Base-by-base conservation (phyloP, 768 basidiomycete genomes). In the Boletus insuetus region DNA sequence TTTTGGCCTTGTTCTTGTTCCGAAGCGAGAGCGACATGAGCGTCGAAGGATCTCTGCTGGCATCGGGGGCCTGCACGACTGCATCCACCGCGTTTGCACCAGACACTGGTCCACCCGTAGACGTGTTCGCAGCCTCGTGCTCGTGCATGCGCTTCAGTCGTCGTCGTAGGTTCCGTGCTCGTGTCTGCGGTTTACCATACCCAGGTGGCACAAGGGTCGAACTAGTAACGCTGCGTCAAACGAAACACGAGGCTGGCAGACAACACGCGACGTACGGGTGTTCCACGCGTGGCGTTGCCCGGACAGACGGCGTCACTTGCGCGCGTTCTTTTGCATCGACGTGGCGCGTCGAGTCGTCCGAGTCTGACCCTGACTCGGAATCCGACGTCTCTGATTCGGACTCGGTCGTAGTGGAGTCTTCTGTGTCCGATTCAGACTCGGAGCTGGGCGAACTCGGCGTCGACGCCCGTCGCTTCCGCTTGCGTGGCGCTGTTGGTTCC, bases 1-100 rank as follows among this genome's bases (percentile, higher is more conserved):
- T 83, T 54, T 81, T 85, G 43, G 80, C 82, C 68, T 90, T 91
- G 69, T 89, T 90, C 69, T 87, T 89, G 67, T 87, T 90, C 42
- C 81, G 76, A 20, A 89, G 69, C 0, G 81, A 81, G 40, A 80
- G 74, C 54, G 59, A 66, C 14, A 79, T 78, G 22, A 80, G 73
- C 40, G 12, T 45, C 14, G 51, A 42, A 2, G 40, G 12, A 34
- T 34, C 34, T 5, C 34, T 14, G 34, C 13, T 34, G 34, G 13
- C 34, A 11, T 11, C 14, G 34, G 34, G 12, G 34, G 14, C 4
- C 14, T 11, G 12, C 13, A 34, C 32, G 32, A 11, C 32, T 9
- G 32, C 32, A 34, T 34, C 34, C 1, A 79, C 64, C 4, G 72
- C 64, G 62, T 86, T 85, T 7, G 72, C 62, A 6, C 73, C 73